These are phyloP conservation scores for Melampsora americana DNA, from an alignment of 1,284 basidiomycete species.

Conservation along the genomic window DNA sequence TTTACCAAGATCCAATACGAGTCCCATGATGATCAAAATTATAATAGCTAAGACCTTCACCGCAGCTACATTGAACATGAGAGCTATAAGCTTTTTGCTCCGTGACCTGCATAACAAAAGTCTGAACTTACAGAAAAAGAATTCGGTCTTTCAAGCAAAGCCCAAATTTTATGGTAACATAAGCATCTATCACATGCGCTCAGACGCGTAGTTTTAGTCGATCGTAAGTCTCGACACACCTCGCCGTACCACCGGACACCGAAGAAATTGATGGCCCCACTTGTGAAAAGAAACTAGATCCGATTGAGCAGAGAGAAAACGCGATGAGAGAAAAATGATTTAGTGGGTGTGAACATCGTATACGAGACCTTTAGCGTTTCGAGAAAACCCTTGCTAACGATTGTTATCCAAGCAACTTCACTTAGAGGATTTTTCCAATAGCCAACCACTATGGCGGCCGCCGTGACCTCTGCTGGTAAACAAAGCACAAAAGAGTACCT, in stretches of 20 bases:
- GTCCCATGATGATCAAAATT: conserved; percentile 60
- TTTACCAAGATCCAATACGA: conserved; percentile 71
- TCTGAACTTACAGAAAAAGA: conserved; percentile 19
- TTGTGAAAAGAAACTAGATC: conserved; percentile 23
- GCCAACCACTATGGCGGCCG: conserved; percentile 40
- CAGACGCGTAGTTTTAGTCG: conserved; percentile 54
- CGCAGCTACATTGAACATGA: conserved; percentile 15
- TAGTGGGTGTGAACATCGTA: neutral
- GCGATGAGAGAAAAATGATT: neutral
- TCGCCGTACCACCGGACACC: conserved; percentile 69
- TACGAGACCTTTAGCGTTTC: conserved; percentile 2
- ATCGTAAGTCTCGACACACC: conserved; percentile 13
- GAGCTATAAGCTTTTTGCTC: neutral
- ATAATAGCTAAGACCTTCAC: conserved; percentile 34
- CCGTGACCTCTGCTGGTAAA: conserved; percentile 40
- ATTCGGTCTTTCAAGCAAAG: conserved; percentile 20
- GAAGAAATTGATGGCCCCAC: conserved; percentile 45
- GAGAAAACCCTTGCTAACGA: conserved; percentile 42
- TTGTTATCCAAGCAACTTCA: conserved; percentile 46
- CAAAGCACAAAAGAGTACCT: conserved; percentile 60
- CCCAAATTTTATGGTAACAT: conserved; percentile 30
- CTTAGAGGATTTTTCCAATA: conserved; percentile 47
- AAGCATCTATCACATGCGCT: neutral
- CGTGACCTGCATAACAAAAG: conserved; percentile 56
- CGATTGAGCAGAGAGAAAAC: conserved; percentile 5